phyloP scores from a whole-genome alignment of 176 grass and related monocot species.

The Triticum urartu region DNA sequence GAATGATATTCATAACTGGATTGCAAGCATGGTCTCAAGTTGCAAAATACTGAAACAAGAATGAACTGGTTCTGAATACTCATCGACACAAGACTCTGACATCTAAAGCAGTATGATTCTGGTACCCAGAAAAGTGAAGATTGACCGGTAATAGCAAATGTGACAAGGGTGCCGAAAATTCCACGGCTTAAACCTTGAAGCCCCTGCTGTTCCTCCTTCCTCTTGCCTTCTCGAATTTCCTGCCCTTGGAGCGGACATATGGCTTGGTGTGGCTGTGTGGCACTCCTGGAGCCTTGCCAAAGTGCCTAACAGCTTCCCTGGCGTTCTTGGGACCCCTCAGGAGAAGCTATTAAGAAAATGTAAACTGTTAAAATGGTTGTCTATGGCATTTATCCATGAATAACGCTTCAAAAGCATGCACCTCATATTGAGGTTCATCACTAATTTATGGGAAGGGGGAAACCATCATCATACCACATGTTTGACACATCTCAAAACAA shows the following conservation, averaged over 20 bases:
- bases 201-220: slow-evolving; percentile 79
- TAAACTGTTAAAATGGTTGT: background rate
- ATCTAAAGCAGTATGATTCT: slow-evolving; percentile 19
- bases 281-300: slow-evolving; percentile 68
- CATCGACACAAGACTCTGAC: background rate
- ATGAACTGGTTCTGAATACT: background rate
- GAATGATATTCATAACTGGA: background rate
- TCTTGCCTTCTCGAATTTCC: slow-evolving; percentile 80
- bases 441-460: background rate
- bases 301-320: slow-evolving; percentile 77
- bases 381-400: too few relatives aligned
- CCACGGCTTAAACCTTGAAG: slow-evolving; percentile 51
- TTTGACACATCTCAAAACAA: background rate
- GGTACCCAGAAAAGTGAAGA: background rate
- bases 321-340: slow-evolving; percentile 78
- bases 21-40: background rate
- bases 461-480: background rate
- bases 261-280: slow-evolving; percentile 85
- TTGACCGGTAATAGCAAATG: background rate
- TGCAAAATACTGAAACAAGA: background rate
- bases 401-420: background rate
- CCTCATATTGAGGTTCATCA: background rate
- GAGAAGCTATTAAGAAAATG: slow-evolving; percentile 43
- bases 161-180: background rate
- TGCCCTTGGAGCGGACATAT: slow-evolving; percentile 77